These are phyloP conservation scores for Yamadazyma siamensis DNA, from an alignment of 1,139 yeast species.

Conservation along the genomic window DNA sequence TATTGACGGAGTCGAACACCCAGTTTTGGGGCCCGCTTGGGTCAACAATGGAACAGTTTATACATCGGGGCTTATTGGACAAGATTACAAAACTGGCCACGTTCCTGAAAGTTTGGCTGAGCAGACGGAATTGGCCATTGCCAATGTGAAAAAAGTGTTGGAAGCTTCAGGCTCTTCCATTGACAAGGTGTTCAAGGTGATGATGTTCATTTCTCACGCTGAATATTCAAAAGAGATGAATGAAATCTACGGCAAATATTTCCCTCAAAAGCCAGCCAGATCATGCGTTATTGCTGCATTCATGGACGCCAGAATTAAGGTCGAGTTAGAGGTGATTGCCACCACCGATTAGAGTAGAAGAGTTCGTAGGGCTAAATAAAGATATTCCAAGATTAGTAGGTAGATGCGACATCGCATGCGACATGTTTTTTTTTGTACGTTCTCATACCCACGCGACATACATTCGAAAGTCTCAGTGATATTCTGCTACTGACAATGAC, in stretches of 20 bases:
- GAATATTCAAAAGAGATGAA: slow-evolving; percentile 44
- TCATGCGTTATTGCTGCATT: slow-evolving; percentile 46
- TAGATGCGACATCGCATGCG: too few relatives aligned
- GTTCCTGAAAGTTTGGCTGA: slow-evolving; percentile 37
- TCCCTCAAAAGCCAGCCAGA: slow-evolving; percentile 52
- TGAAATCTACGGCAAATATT: slow-evolving; percentile 44
- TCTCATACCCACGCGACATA: too few relatives aligned
- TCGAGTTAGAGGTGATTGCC: slow-evolving; percentile 35
- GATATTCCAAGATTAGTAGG: too few relatives aligned
- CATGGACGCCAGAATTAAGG: slow-evolving; percentile 34
- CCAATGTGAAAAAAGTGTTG: slow-evolving; percentile 41
- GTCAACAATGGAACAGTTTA: slow-evolving; percentile 49
- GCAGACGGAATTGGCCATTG: slow-evolving; percentile 46
- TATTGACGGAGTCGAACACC: slow-evolving; percentile 32
- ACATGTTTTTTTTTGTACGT: too few relatives aligned
- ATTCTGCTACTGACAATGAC: too few relatives aligned
- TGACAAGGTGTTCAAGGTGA: slow-evolving; percentile 50
- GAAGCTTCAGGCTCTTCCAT: slow-evolving; percentile 47
- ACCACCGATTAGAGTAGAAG: slow-evolving; percentile 17
- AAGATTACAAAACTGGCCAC: slow-evolving; percentile 29
- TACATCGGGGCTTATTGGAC: slow-evolving; percentile 42
- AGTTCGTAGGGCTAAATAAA: too few relatives aligned
- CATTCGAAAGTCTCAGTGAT: too few relatives aligned
- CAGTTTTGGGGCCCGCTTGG: slow-evolving; percentile 46
- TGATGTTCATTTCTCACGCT: slow-evolving; percentile 47